Evolutionary conservation across 2,329 filamentous ascomycete genomes (phyloP).

Genomic region (Fonsecaea nubica): DNA sequence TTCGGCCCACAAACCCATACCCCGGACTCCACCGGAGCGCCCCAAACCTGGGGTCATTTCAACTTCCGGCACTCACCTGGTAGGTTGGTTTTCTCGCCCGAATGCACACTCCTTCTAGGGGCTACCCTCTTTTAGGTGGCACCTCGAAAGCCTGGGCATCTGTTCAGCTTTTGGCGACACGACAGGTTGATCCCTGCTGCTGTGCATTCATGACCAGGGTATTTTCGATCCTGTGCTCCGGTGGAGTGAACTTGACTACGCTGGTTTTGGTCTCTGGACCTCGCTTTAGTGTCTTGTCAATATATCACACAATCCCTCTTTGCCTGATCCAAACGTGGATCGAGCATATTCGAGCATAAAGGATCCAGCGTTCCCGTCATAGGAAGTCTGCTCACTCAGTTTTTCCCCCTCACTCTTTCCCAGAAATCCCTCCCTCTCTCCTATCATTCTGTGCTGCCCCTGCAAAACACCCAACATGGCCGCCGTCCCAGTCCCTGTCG

Average conservation of each 20-base stretch:
- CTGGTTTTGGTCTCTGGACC: slow-evolving; percentile 9
- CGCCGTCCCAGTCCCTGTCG: slow-evolving; percentile 16
- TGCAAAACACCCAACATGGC: slow-evolving; percentile 20
- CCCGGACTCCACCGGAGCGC: slow-evolving; percentile 18
- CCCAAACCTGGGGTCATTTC: slow-evolving; percentile 21
- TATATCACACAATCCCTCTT: slow-evolving; percentile 1
- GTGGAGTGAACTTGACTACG: slow-evolving; percentile 6
- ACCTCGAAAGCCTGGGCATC: slow-evolving; percentile 1
- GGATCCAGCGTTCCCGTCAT: slow-evolving; percentile 5
- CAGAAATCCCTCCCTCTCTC: background rate
- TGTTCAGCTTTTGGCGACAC: background rate
- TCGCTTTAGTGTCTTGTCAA: slow-evolving; percentile 9
- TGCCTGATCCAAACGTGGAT: slow-evolving; percentile 6
- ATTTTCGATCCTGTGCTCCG: slow-evolving; percentile 9
- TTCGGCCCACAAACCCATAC: slow-evolving; percentile 1
- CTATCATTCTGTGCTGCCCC: background rate
- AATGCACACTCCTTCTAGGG: background rate
- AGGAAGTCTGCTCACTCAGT: background rate
- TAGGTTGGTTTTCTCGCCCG: slow-evolving; percentile 13
- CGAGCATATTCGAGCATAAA: slow-evolving; percentile 10
- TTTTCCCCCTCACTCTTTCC: background rate
- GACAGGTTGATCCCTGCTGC: slow-evolving; percentile 12
- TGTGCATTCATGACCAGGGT: background rate
- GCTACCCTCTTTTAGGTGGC: background rate
- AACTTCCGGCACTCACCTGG: slow-evolving; percentile 18